phyloP scores from a whole-genome alignment of 495 filamentous ascomycete species.

The Penicillium silybi region DNA sequence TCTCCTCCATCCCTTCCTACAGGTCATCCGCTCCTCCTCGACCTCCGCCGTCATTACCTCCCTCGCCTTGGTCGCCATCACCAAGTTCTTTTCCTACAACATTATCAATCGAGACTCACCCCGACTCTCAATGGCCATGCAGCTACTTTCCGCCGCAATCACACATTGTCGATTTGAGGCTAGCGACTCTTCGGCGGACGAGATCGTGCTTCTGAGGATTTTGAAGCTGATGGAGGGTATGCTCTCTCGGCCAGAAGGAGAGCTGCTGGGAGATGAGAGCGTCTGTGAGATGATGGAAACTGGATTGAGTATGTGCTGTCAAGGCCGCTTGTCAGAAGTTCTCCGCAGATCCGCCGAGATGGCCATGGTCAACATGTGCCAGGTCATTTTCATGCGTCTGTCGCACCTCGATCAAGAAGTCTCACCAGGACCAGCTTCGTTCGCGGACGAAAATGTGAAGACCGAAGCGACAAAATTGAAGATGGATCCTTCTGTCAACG shows the following conservation, averaged over 20 bases:
- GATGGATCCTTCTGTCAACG: constrained; percentile 86
- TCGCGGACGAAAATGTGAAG: constrained; percentile 51
- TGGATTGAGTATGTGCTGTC: constrained; percentile 94
- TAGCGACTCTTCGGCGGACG: constrained; percentile 88
- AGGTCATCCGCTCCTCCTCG: constrained; percentile 94
- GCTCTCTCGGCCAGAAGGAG: constrained; percentile 87
- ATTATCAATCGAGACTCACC: constrained; percentile 81
- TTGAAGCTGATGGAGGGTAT: constrained; percentile 97
- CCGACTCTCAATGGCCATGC: constrained; percentile 86
- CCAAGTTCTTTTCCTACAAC: constrained; percentile 95
- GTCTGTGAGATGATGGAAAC: constrained; percentile 99
- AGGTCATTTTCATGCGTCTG: constrained; percentile 90
- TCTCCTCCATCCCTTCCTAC: constrained; percentile 90
- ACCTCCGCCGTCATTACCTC: constrained; percentile 96
- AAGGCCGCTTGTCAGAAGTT: constrained; percentile 85
- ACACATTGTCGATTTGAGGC: constrained; percentile 98
- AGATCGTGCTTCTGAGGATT: constrained; percentile 90
- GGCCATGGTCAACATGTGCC: constrained; percentile 97
- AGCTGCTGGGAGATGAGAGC: constrained; percentile 89
- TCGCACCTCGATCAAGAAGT: constrained; percentile 77
- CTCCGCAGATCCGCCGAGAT: constrained; percentile 89
- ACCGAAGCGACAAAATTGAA: constrained; percentile 59
- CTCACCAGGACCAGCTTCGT: constrained; percentile 52
- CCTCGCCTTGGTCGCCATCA: constrained; percentile 88
- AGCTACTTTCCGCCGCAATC: constrained; percentile 87